A percentile compares a stretch with the other conserved stretches of the same genome.
These are phyloP conservation scores for Triticum dicoccoides DNA, from an alignment of 176 grass and related monocot species.

Conservation along the genomic window DNA sequence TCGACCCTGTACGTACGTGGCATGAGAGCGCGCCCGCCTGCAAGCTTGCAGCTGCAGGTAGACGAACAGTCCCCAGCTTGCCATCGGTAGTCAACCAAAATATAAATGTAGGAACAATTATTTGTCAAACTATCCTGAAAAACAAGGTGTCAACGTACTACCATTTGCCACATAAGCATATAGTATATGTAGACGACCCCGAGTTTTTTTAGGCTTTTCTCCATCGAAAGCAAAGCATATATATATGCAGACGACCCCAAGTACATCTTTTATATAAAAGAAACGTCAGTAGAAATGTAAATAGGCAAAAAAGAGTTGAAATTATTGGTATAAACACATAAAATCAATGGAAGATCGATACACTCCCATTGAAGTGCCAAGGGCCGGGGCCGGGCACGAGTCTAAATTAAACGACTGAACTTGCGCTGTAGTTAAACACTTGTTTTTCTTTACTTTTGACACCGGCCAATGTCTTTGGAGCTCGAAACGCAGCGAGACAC, in stretches of 20 bases:
- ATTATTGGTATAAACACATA: neutral
- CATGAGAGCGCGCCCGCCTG: slow-evolving; percentile 6
- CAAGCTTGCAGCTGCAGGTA: neutral
- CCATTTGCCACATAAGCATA: neutral
- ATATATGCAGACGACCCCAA: neutral
- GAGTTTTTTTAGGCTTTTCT: neutral
- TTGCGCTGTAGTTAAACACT: neutral
- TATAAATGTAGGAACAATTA: slow-evolving; percentile 20
- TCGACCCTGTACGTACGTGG: neutral
- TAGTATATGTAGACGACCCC: neutral
- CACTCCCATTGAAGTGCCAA: neutral
- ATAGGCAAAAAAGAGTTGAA: neutral
- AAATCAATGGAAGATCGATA: neutral
- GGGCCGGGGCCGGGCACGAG: neutral
- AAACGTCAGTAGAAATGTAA: neutral
- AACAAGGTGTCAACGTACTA: slow-evolving; percentile 24
- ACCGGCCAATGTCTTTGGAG: neutral
- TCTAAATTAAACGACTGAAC: neutral
- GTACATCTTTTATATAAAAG: neutral
- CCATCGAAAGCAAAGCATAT: too few relatives aligned
- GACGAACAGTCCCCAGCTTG: neutral
- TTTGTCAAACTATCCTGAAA: neutral
- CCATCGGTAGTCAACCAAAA: slow-evolving; percentile 9
- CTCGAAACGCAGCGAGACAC: slow-evolving; percentile 7
- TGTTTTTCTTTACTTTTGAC: neutral